Evolutionary conservation across 805 yeast species (phyloP).

Genomic region (Teunomyces panamensis): DNA sequence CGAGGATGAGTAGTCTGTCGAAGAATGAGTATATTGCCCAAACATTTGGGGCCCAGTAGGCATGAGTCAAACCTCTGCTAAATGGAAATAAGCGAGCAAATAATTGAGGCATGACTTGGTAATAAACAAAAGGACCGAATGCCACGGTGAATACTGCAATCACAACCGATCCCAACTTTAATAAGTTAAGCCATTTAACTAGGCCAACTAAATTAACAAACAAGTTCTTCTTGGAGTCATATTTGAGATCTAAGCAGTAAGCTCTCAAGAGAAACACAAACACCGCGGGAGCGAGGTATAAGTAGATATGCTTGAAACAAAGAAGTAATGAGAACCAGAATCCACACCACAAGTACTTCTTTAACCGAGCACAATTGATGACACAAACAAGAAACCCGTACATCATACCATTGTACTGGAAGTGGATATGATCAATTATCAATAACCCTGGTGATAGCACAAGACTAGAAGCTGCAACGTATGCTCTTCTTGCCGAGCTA

Average conservation of each 20-base stretch:
- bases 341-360: constrained; percentile 58
- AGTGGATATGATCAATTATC: constrained; percentile 92
- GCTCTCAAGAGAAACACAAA: constrained; percentile 73
- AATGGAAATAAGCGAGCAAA: constrained; percentile 81
- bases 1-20: constrained; percentile 64
- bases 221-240: constrained; percentile 20
- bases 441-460: constrained; percentile 87
- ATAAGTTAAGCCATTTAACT: constrained; percentile 53
- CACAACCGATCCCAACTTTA: constrained; percentile 64
- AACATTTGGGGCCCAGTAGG: constrained; percentile 98
- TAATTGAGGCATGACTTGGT: constrained; percentile 61
- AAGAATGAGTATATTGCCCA: constrained; percentile 92
- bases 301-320: constrained; percentile 91
- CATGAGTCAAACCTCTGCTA: constrained; percentile 92
- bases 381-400: constrained; percentile 79
- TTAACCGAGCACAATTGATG: constrained; percentile 64
- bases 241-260: constrained; percentile 56
- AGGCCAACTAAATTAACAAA: constrained; percentile 30
- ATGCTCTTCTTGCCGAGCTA: constrained; percentile 46
- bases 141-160: constrained; percentile 60
- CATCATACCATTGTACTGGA: constrained; percentile 94
- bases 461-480: constrained; percentile 78
- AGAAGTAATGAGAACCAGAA: constrained; percentile 69
- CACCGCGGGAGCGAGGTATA: constrained; percentile 92
- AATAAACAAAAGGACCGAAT: constrained; percentile 73